Conservation (phyloP, 148 eudicot genomes). For the Cornus kousa region DNA sequence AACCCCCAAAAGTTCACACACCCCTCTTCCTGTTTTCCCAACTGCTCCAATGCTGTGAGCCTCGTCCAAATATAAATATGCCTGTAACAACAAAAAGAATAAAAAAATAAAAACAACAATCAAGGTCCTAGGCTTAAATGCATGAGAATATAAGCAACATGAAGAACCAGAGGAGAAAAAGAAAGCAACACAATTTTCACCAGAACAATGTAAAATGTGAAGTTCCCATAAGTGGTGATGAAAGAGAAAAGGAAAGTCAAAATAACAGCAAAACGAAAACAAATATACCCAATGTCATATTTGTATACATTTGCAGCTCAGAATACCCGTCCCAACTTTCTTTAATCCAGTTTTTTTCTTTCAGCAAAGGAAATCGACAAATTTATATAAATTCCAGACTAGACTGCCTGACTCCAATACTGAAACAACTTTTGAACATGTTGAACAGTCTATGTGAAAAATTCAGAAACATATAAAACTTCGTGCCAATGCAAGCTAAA, state of each 20-base stretch:
- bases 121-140: not conserved
- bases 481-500: not conserved
- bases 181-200: not conserved
- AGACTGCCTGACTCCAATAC: no score
- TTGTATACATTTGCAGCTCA: no score
- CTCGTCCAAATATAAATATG: constrained; percentile 87
- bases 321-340: no score
- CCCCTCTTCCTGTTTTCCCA: constrained; percentile 91
- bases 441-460: no score
- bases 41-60: constrained; percentile 99
- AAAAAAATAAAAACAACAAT: not conserved
- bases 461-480: not conserved
- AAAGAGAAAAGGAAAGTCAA: no score
- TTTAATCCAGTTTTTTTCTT: no score
- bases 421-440: no score
- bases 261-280: no score
- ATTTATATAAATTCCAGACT: no score
- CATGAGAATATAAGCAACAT: not conserved
- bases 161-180: not conserved
- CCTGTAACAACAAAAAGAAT: constrained; percentile 35
- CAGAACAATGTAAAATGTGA: no score
- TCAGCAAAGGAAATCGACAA: no score
- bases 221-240: not conserved
- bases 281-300: no score
- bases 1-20: constrained; percentile 91